Evolutionary conservation across 148 eudicot genomes (phyloP).

Genomic region (Polygonum aviculare): DNA sequence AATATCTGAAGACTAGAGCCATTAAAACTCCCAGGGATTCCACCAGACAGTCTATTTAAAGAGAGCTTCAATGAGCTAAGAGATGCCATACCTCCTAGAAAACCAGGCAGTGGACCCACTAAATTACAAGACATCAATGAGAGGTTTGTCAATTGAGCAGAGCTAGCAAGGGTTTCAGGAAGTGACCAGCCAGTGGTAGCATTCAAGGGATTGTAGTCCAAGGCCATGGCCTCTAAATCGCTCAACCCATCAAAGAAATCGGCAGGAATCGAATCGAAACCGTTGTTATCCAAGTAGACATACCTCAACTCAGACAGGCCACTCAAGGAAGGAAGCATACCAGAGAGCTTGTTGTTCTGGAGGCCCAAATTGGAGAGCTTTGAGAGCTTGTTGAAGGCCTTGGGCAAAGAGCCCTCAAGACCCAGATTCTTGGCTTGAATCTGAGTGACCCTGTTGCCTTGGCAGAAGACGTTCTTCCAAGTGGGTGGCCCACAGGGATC

Average conservation of each 20-base stretch:
- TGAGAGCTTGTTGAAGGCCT: constrained; percentile 50
- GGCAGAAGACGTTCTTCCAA: constrained; percentile 58
- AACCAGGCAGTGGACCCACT: constrained; percentile 79
- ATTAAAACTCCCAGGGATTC: constrained; percentile 49
- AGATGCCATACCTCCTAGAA: constrained; percentile 57
- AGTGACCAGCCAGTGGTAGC: constrained; percentile 68
- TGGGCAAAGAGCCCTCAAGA: constrained; percentile 65
- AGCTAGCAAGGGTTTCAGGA: constrained; percentile 43
- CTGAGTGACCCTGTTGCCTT: constrained; percentile 53
- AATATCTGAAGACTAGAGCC: constrained; percentile 50
- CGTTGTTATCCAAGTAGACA: constrained; percentile 66
- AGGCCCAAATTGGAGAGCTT: constrained; percentile 66
- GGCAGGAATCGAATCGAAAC: constrained; percentile 62
- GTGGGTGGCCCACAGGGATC: constrained; percentile 89
- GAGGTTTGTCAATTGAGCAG: constrained; percentile 57
- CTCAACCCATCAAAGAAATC: constrained; percentile 82
- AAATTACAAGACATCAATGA: constrained; percentile 57
- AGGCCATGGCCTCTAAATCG: constrained; percentile 61
- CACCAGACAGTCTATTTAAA: constrained; percentile 50
- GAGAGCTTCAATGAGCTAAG: constrained; percentile 47
- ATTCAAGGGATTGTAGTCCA: constrained; percentile 72
- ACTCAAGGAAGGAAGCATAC: constrained; percentile 62
- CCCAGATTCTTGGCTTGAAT: constrained; percentile 62
- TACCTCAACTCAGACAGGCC: constrained; percentile 56
- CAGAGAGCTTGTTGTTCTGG: constrained; percentile 68